phyloP scores from a whole-genome alignment of 306 rosid genomes.

The Potentilla sterilis region DNA sequence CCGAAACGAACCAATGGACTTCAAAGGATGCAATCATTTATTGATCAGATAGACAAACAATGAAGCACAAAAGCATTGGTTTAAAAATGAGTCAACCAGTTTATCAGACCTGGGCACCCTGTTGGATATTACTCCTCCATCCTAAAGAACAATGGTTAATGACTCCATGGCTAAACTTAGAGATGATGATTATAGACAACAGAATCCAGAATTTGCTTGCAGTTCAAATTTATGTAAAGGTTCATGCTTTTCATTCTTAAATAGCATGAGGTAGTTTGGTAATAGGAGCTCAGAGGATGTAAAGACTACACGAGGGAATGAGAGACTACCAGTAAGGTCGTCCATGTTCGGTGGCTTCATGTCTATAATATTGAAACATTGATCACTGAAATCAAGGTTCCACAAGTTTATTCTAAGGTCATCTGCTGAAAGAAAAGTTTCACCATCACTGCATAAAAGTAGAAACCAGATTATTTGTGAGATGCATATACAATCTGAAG shows the following conservation, averaged over 20 bases:
- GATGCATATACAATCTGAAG: conserved; percentile 2
- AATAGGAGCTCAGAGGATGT: conserved; percentile 17
- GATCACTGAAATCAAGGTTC: conserved; percentile 65
- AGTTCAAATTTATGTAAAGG: neutral
- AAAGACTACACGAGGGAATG: conserved; percentile 13
- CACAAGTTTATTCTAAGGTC: conserved; percentile 75
- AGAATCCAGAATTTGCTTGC: neutral
- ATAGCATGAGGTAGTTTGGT: neutral
- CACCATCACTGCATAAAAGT: conserved; percentile 55
- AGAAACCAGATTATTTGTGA: conserved; percentile 24
- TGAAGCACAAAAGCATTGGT: neutral
- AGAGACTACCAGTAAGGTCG: conserved; percentile 57
- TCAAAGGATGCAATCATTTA: neutral
- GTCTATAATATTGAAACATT: conserved; percentile 70
- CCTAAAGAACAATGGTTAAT: neutral
- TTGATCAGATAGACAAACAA: neutral
- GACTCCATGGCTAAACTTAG: neutral
- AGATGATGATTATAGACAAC: neutral
- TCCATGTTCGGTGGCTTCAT: conserved; percentile 69
- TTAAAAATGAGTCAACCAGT: neutral
- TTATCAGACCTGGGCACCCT: neutral
- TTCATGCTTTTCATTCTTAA: neutral
- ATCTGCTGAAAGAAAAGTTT: conserved; percentile 75
- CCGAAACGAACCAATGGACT: neutral
- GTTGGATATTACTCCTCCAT: neutral